These are phyloP conservation scores for Sinapis alba DNA, from an alignment of 441 rosid species.

Conservation along the genomic window DNA sequence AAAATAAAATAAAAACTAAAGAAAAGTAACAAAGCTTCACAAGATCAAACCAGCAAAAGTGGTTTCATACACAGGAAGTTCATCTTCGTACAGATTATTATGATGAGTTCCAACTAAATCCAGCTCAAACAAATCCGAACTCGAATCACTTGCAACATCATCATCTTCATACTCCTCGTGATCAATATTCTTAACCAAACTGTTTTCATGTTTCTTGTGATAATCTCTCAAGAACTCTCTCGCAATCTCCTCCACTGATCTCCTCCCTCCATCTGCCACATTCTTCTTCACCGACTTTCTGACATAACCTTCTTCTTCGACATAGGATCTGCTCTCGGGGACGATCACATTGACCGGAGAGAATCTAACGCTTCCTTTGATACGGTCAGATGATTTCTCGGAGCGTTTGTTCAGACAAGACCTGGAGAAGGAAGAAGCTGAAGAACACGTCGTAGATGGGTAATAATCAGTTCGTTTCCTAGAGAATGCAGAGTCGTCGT, in stretches of 20 bases:
- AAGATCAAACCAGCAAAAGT: slow-evolving; percentile 56
- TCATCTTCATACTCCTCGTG: slow-evolving; percentile 41
- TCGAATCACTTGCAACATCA: slow-evolving; percentile 58
- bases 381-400: slow-evolving; percentile 54
- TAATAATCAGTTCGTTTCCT: slow-evolving; percentile 45
- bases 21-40: slow-evolving; percentile 16
- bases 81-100: slow-evolving; percentile 57
- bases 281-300: slow-evolving; percentile 54
- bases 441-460: slow-evolving; percentile 60
- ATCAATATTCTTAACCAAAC: slow-evolving; percentile 25
- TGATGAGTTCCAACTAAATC: slow-evolving; percentile 66
- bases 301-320: slow-evolving; percentile 23
- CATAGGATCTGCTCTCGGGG: slow-evolving; percentile 45
- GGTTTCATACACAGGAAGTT: slow-evolving; percentile 75
- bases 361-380: slow-evolving; percentile 67
- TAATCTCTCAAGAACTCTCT: slow-evolving; percentile 61
- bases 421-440: slow-evolving; percentile 82
- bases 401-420: slow-evolving; percentile 73
- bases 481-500: slow-evolving; percentile 30
- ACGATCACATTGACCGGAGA: slow-evolving; percentile 69
- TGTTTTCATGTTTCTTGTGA: slow-evolving; percentile 53
- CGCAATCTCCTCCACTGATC: slow-evolving; percentile 61
- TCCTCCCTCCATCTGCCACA: slow-evolving; percentile 46
- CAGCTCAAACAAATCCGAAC: slow-evolving; percentile 76
- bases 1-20: not conserved